Evolutionary conservation across 2,329 filamentous ascomycete genomes (phyloP).

Genomic region (Fusarium ambrosium): DNA sequence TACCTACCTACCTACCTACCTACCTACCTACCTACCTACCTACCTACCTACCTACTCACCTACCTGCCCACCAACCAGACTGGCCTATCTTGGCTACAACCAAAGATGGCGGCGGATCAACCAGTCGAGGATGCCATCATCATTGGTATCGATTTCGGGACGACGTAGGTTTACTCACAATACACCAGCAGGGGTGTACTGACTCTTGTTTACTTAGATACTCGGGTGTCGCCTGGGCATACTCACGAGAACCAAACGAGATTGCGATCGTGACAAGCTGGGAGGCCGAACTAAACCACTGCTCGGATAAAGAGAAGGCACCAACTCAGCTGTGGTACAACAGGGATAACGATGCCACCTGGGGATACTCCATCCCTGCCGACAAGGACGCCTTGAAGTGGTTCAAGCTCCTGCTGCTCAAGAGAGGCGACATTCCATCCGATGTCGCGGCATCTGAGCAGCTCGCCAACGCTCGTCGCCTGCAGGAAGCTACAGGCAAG

Average conservation of each 20-base stretch:
- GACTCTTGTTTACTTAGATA: slow-evolving; percentile 38
- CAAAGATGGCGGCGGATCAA: background rate
- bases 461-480: slow-evolving; percentile 18
- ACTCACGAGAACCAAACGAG: slow-evolving; percentile 41
- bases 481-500: slow-evolving; percentile 22
- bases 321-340: slow-evolving; percentile 48
- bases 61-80: background rate
- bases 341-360: background rate
- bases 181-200: rapidly evolving
- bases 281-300: slow-evolving; percentile 38
- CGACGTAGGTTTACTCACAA: slow-evolving; percentile 51
- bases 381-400: slow-evolving; percentile 49
- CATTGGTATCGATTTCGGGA: slow-evolving; percentile 62
- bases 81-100: too few species aligned
- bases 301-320: slow-evolving; percentile 50
- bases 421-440: slow-evolving; percentile 46
- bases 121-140: slow-evolving; percentile 45
- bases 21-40: too few species aligned
- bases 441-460: slow-evolving; percentile 42
- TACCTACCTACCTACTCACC: background rate
- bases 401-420: slow-evolving; percentile 59
- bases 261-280: slow-evolving; percentile 52
- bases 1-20: background rate
- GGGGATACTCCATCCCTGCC: slow-evolving; percentile 51
- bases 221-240: slow-evolving; percentile 58